A percentile compares a stretch with the other conserved stretches of the same genome.
These are phyloP conservation scores for Capsicum rhomboideum DNA, from an alignment of 257 asterid species.

Conservation along the genomic window DNA sequence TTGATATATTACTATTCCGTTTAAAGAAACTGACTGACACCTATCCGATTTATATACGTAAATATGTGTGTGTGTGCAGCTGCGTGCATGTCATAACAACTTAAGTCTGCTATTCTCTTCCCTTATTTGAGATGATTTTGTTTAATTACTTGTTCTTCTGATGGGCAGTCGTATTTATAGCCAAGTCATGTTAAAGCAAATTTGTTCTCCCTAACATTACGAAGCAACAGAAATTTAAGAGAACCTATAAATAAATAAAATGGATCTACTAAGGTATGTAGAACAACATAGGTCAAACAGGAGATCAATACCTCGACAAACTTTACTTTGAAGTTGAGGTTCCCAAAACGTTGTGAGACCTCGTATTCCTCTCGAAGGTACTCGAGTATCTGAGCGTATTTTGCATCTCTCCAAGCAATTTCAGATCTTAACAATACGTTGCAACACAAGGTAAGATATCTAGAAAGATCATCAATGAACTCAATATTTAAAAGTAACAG, in stretches of 20 bases:
- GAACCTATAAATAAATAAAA: not conserved
- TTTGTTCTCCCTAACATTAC: not conserved
- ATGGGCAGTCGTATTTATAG: not conserved
- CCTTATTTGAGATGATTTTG: no score
- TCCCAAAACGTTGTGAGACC: conserved; percentile 88
- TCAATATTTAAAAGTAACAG: not conserved
- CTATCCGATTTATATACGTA: not conserved
- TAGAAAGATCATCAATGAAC: not conserved
- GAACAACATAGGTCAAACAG: not conserved
- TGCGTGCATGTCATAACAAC: not conserved
- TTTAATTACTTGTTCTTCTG: not conserved
- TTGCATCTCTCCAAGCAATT: conserved; percentile 99
- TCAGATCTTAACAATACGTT: conserved; percentile 59
- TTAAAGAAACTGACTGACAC: not conserved
- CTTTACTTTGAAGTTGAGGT: conserved; percentile 84
- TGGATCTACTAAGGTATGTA: not conserved
- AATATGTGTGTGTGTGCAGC: not conserved
- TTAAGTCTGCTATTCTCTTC: not conserved
- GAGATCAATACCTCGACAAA: conserved; percentile 66
- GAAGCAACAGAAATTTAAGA: not conserved
- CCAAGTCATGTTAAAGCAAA: not conserved
- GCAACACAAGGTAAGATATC: not conserved
- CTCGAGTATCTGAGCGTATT: conserved; percentile 83
- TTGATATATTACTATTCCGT: not conserved
- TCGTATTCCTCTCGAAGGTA: conserved; percentile 95